Percentiles rank a stretch among this genome's conserved stretches.
Conservation (phyloP, 768 basidiomycete genomes). For the Pleurotus citrinopileatus region DNA sequence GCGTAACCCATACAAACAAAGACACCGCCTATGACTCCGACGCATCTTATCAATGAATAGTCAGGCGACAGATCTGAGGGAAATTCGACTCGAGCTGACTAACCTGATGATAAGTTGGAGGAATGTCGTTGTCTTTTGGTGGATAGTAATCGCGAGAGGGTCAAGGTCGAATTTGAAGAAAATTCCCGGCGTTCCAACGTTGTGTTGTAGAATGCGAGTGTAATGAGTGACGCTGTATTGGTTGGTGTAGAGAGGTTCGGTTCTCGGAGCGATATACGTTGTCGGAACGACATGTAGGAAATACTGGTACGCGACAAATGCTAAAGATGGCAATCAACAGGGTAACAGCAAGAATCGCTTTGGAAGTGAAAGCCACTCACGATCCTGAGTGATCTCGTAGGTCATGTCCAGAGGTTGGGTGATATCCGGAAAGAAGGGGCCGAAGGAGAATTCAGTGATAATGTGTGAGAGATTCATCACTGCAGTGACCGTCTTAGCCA, state of each 20-base stretch:
- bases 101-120: constrained; percentile 77
- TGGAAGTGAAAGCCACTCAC: constrained; percentile 38
- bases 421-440: constrained; percentile 94
- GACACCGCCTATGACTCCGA: constrained; percentile 92
- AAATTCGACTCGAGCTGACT: constrained; percentile 3
- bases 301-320: constrained; percentile 90
- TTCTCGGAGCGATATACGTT: constrained; percentile 79
- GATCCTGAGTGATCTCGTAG: constrained; percentile 67
- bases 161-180: constrained; percentile 99
- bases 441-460: constrained; percentile 96
- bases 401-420: constrained; percentile 92
- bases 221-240: constrained; percentile 98
- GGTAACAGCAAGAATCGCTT: constrained; percentile 1
- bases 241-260: constrained; percentile 62
- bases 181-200: constrained; percentile 84
- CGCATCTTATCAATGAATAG: constrained; percentile 40
- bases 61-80: background rate
- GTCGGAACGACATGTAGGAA: constrained; percentile 96
- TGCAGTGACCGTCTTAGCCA: constrained; percentile 23
- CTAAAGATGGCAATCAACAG: constrained; percentile 33
- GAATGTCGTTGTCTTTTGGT: constrained; percentile 85
- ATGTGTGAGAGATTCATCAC: constrained; percentile 98
- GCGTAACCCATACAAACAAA: constrained; percentile 85
- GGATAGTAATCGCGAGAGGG: constrained; percentile 79
- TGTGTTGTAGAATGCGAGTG: constrained; percentile 68